Base-by-base conservation (phyloP, 306 rosid genomes). In the Gleditsia sinensis region DNA sequence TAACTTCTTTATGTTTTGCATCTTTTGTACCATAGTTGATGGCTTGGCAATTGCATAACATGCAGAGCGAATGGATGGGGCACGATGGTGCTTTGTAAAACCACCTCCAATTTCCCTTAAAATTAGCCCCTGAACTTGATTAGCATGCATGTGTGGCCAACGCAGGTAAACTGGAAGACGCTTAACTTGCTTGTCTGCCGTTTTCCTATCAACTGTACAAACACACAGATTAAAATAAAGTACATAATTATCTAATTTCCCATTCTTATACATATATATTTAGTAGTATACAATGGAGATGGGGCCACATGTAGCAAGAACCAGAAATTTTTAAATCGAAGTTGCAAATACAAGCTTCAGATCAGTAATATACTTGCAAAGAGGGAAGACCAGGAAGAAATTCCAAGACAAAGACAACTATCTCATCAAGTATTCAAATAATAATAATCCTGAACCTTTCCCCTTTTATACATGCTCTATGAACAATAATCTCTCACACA, bases 91-190 rank as follows among this genome's bases (percentile, higher is more conserved):
- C 77, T 86, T 92, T 25, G 87, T 75, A 54, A 92, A 92, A 67
- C 98, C 98, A 53, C 98, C 98, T 66, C 96, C 96, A 53, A 92
- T 86, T 80, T 92, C 98, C 85, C 98, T 85, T 64, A 92, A 83
- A 72, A 76, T 76, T 61, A 92, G 75, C 53, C 94, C 98, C 64
- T 77, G 96, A 76, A 92, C 88, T 82, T 90, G 96, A 81, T 88
- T 91, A 62, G 94, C 94, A 72, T 90, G 88, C 92, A 92, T 85
- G 78, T 92, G 91, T 65, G 96, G 98, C 98, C 98, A 92, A 5
- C 85, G 92, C 71, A 90, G 54, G 83, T 92, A 86, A 76, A 83
- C 84, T 58, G 87, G 88, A 71, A 84, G 88, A 55, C 76, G 81
- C 78, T 85, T 88, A 54, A 64, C 83, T 76, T 51, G 76, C 81